A percentile compares a stretch with the other conserved stretches of the same genome.
These are phyloP conservation scores for Phytophthora litchii DNA, from an alignment of 352 stramenopile species.

Conservation along the genomic window DNA sequence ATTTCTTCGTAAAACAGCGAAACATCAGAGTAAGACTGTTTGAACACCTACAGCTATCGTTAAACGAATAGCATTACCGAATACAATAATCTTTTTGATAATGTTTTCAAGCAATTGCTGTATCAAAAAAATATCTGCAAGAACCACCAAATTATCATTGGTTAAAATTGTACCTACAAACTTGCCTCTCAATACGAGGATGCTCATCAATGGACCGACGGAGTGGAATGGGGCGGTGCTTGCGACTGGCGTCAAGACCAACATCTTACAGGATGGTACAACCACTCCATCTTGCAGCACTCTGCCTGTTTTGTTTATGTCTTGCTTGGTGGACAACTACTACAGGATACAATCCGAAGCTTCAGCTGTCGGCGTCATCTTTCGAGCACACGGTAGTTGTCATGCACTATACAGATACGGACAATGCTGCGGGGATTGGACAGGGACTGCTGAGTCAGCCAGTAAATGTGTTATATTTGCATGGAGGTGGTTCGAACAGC, in stretches of 20 bases:
- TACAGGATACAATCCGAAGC: slow-evolving; percentile 47
- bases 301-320: not conserved
- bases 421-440: slow-evolving; percentile 9
- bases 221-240: slow-evolving; percentile 48
- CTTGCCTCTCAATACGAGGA: slow-evolving; percentile 12
- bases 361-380: slow-evolving; percentile 47
- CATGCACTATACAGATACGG: slow-evolving; percentile 22
- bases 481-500: slow-evolving; percentile 11
- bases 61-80: no score
- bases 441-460: slow-evolving; percentile 12
- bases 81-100: no score
- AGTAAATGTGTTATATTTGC: slow-evolving; percentile 16
- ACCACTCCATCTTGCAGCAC: not conserved
- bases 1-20: no score
- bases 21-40: no score
- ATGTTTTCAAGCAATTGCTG: no score
- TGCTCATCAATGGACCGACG: slow-evolving; percentile 47
- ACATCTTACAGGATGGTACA: slow-evolving; percentile 51
- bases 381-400: slow-evolving; percentile 43
- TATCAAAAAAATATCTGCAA: no score
- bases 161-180: not conserved
- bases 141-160: not conserved
- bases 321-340: not conserved
- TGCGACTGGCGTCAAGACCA: slow-evolving; percentile 29
- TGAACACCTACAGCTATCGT: no score